Percentiles rank a stretch among this genome's conserved stretches.
Conservation (phyloP, 352 stramenopile species). For the Paralagenidium karlingii region DNA sequence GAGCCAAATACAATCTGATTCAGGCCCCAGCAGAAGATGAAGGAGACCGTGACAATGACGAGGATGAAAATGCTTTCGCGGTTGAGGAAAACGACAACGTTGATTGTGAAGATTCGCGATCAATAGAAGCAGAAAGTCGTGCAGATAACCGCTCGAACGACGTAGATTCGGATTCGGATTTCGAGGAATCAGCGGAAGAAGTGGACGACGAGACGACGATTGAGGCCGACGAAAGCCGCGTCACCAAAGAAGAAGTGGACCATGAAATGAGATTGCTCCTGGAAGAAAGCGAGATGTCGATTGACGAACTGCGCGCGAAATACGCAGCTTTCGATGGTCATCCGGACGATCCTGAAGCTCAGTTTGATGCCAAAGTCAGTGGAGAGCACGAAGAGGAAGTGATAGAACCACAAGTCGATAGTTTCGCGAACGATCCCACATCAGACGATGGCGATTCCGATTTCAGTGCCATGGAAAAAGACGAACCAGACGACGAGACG, state of each 20-base stretch:
- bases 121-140: too few relatives aligned
- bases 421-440: background rate
- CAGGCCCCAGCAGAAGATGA: constrained; percentile 1
- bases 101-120: constrained; percentile 8
- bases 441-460: constrained; percentile 15
- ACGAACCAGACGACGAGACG: constrained; percentile 53
- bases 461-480: constrained; percentile 4
- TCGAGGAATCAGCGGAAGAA: constrained; percentile 17
- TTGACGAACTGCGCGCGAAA: constrained; percentile 65
- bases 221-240: constrained; percentile 54
- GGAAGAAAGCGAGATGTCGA: constrained; percentile 83
- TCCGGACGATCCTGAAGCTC: constrained; percentile 1
- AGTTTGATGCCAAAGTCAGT: constrained; percentile 3
- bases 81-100: constrained; percentile 15
- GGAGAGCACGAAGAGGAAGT: constrained; percentile 8
- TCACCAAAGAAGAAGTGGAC: constrained; percentile 14
- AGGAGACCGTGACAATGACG: constrained; percentile 3
- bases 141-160: too few relatives aligned
- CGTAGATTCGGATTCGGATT: constrained; percentile 24
- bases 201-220: constrained; percentile 87
- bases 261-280: constrained; percentile 83
- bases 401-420: constrained; percentile 5
- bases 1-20: constrained; percentile 38
- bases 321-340: constrained; percentile 14
- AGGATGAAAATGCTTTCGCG: constrained; percentile 1